These are phyloP conservation scores for Exidia glandulosa DNA, from an alignment of 768 basidiomycete genomes.

Conservation along the genomic window DNA sequence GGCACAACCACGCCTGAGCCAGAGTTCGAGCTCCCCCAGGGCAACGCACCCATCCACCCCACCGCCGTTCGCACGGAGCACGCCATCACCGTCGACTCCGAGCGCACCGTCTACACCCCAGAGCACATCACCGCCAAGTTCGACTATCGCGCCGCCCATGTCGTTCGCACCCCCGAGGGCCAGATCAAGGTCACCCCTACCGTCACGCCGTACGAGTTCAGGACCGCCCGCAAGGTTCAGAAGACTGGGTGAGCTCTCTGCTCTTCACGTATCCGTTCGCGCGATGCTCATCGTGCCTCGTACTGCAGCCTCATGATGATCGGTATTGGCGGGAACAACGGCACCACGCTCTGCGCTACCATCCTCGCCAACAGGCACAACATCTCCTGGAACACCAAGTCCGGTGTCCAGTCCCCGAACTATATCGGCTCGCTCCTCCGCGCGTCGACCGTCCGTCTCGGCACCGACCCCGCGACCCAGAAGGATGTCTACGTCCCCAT, in stretches of 20 bases:
- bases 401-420: constrained; percentile 86
- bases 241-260: constrained; percentile 73
- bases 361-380: constrained; percentile 93
- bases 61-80: constrained; percentile 72
- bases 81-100: constrained; percentile 69
- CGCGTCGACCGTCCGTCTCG: constrained; percentile 89
- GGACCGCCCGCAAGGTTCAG: constrained; percentile 72
- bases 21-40: constrained; percentile 52
- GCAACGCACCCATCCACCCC: constrained; percentile 54
- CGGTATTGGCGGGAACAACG: constrained; percentile 96
- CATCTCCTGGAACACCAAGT: constrained; percentile 91
- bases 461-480: constrained; percentile 63
- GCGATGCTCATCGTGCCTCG: constrained; percentile 16
- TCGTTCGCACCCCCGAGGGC: constrained; percentile 51
- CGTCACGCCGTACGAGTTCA: constrained; percentile 77
- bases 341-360: constrained; percentile 85
- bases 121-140: constrained; percentile 77
- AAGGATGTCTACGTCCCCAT: constrained; percentile 91
- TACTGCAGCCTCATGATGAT: constrained; percentile 83
- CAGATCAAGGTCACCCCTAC: constrained; percentile 73
- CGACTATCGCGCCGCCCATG: constrained; percentile 66
- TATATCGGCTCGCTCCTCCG: constrained; percentile 96
- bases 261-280: constrained; percentile 39
- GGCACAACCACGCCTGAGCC: constrained; percentile 66
- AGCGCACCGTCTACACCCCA: constrained; percentile 70